Conservation (phyloP, 208 protist species). For the Crithidia sp. region DNA sequence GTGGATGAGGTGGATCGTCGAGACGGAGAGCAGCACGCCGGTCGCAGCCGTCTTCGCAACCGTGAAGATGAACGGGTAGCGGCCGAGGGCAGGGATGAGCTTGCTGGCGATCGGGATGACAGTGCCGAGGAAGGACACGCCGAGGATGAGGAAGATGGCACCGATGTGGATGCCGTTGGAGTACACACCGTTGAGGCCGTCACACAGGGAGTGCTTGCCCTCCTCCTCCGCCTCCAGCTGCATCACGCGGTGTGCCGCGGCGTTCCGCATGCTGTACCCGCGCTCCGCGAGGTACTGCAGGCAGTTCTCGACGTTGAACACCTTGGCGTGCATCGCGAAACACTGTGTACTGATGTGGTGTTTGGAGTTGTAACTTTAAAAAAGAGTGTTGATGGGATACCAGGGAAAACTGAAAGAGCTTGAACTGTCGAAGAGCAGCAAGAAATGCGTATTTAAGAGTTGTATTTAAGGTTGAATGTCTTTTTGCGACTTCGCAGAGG, state of each 20-base stretch:
- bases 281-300: constrained; percentile 5
- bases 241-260: background rate
- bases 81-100: constrained; percentile 41
- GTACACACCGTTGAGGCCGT: constrained; percentile 38
- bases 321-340: background rate
- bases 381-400: too few relatives aligned
- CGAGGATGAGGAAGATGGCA: constrained; percentile 53
- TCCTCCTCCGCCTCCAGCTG: background rate
- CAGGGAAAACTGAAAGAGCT: too few relatives aligned
- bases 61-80: constrained; percentile 52
- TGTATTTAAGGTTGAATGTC: too few relatives aligned
- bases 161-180: constrained; percentile 50
- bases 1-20: constrained; percentile 65
- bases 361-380: too few relatives aligned
- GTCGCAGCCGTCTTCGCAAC: constrained; percentile 57
- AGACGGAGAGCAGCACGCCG: constrained; percentile 65
- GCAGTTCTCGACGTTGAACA: constrained; percentile 15
- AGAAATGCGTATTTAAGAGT: too few relatives aligned
- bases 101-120: constrained; percentile 54
- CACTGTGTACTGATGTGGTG: too few relatives aligned
- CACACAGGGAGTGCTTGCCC: constrained; percentile 32
- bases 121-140: constrained; percentile 47
- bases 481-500: too few relatives aligned
- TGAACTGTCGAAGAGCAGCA: too few relatives aligned
- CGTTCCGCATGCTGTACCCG: constrained; percentile 9